phyloP scores from a whole-genome alignment of 2,329 filamentous ascomycete species.

The Colletotrichum simmondsii region DNA sequence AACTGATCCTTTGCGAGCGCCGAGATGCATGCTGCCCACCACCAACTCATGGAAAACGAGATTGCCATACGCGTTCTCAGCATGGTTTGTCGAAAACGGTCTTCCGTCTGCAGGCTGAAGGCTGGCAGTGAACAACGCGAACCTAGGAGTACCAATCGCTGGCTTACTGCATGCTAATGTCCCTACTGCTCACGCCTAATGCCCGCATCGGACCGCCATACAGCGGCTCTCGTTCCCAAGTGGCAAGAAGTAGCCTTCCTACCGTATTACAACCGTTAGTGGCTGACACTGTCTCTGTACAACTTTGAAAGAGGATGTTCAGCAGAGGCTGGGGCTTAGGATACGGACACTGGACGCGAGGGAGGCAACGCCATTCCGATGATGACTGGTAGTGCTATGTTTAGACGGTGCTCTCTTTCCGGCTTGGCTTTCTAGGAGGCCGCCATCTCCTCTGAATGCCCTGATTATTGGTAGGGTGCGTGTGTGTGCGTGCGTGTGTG shows the following conservation, averaged over 20 bases:
- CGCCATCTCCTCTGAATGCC: not conserved
- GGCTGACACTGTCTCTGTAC: not conserved
- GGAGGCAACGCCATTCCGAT: not conserved
- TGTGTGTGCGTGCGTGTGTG: not conserved
- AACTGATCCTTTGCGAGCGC: not conserved
- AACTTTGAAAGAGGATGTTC: not conserved
- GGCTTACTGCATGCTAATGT: not conserved
- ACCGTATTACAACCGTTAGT: not conserved
- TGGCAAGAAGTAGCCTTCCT: not conserved
- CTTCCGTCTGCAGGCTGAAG: not conserved
- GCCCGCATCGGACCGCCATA: slow-evolving; percentile 25
- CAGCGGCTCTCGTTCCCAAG: not conserved
- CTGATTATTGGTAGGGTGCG: not conserved
- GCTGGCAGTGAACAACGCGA: not conserved
- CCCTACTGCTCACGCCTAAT: not conserved
- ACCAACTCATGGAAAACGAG: not conserved
- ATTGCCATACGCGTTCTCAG: not conserved
- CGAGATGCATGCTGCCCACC: not conserved
- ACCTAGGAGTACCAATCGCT: not conserved
- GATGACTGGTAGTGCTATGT: not conserved
- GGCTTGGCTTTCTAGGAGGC: not conserved
- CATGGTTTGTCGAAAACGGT: not conserved
- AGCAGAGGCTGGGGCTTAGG: not conserved
- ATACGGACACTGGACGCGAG: no score
- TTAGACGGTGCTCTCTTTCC: not conserved